Conservation (phyloP, 2,329 filamentous ascomycete genomes). For the Ceratocystis papillata region DNA sequence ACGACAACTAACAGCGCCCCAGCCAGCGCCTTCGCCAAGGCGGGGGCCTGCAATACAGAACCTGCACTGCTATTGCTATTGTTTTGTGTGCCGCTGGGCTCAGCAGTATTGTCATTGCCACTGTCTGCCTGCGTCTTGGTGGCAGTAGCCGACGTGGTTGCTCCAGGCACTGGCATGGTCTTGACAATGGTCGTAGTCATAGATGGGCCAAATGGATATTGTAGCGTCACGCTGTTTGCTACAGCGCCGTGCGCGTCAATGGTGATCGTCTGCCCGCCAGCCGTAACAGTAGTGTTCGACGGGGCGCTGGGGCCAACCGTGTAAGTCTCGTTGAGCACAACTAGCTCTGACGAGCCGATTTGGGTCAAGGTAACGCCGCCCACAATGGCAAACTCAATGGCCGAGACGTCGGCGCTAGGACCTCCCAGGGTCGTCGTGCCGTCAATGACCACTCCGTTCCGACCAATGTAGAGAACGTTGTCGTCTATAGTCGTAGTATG, state of each 20-base stretch:
- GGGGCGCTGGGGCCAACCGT: conserved; percentile 39
- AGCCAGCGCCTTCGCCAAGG: not conserved
- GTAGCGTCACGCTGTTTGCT: conserved; percentile 38
- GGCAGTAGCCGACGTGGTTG: conserved; percentile 3
- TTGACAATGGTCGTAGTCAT: conserved; percentile 28
- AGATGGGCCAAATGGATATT: conserved; percentile 38
- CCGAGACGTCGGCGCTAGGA: conserved; percentile 29
- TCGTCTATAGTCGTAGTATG: conserved; percentile 38
- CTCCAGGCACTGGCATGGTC: conserved; percentile 32
- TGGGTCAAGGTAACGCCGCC: conserved; percentile 45
- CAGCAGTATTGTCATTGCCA: conserved; percentile 24
- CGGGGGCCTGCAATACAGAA: conserved; percentile 3
- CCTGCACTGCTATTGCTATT: conserved; percentile 3
- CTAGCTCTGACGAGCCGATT: conserved; percentile 38
- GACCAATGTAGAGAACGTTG: conserved; percentile 42
- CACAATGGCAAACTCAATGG: conserved; percentile 38
- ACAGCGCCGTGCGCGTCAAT: conserved; percentile 42
- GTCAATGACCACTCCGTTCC: conserved; percentile 35
- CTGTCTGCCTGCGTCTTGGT: conserved; percentile 21
- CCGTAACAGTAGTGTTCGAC: conserved; percentile 35
- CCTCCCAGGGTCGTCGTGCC: conserved; percentile 37
- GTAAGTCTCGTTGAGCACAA: conserved; percentile 43
- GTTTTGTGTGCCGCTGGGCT: conserved; percentile 19
- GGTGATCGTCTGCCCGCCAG: conserved; percentile 41
- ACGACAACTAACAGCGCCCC: conserved; percentile 4